Conservation (phyloP, 2,329 filamentous ascomycete species). For the Fusarium heterosporum region DNA sequence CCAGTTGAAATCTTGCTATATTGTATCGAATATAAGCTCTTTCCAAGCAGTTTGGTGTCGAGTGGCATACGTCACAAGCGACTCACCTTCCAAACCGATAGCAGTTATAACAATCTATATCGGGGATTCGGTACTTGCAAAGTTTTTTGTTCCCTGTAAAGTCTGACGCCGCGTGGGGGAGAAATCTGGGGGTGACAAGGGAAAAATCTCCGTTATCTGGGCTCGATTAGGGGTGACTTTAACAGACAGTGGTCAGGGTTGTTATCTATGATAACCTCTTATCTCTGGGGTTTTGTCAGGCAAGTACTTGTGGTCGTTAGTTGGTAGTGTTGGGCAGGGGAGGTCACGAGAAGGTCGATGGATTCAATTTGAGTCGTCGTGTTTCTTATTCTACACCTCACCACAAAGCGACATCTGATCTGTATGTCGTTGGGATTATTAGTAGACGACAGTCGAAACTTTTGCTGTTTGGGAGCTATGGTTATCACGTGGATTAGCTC, state of each 20-base stretch:
- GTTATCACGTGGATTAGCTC: no score
- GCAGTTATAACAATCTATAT: not conserved
- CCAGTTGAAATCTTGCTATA: no score
- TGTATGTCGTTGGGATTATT: not conserved
- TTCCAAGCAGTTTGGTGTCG: not conserved
- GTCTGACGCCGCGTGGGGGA: slow-evolving; percentile 33
- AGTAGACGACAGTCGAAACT: no score
- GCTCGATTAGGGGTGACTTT: slow-evolving; percentile 5
- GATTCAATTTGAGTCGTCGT: not conserved
- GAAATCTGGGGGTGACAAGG: slow-evolving; percentile 32
- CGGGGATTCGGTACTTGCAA: not conserved
- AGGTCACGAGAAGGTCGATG: not conserved
- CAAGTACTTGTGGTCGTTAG: not conserved
- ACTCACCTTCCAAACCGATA: not conserved
- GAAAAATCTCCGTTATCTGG: slow-evolving; percentile 30
- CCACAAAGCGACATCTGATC: not conserved
- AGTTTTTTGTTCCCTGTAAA: not conserved
- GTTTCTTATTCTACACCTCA: not conserved
- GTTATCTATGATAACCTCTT: slow-evolving; percentile 35
- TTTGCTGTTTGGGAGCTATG: no score
- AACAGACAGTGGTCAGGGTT: slow-evolving; percentile 16
- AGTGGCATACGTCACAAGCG: not conserved
- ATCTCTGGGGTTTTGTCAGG: slow-evolving; percentile 11
- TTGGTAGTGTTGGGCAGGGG: not conserved
- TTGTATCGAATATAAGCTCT: not conserved